Evolutionary conservation across 2,329 filamentous ascomycete genomes (phyloP).

Genomic region (Hymenoscyphus repandus): DNA sequence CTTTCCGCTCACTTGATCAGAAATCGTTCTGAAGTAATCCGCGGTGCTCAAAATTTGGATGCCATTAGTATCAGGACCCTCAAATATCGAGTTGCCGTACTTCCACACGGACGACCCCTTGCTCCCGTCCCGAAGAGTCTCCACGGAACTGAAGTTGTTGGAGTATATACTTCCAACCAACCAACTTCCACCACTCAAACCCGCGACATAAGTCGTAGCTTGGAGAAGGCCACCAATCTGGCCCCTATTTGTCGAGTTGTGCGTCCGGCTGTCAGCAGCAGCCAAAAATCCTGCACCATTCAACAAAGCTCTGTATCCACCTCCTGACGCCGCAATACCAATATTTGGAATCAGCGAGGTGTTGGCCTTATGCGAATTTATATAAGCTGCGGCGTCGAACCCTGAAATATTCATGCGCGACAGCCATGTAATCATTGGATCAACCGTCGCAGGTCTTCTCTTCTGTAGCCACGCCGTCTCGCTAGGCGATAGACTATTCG

Average conservation of each 20-base stretch:
- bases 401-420: slow-evolving; percentile 65
- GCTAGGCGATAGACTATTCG: slow-evolving; percentile 55
- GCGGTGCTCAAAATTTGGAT: slow-evolving; percentile 50
- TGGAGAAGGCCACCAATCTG: slow-evolving; percentile 79
- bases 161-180: slow-evolving; percentile 73
- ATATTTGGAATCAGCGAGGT: slow-evolving; percentile 59
- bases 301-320: slow-evolving; percentile 81
- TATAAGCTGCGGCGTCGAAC: slow-evolving; percentile 71
- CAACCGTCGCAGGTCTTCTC: slow-evolving; percentile 67
- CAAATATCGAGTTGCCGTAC: slow-evolving; percentile 55
- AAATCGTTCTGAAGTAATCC: slow-evolving; percentile 58
- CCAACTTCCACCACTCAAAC: slow-evolving; percentile 80
- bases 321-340: slow-evolving; percentile 73
- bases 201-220: slow-evolving; percentile 72
- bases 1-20: slow-evolving; percentile 55
- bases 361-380: slow-evolving; percentile 54
- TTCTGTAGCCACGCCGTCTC: slow-evolving; percentile 70
- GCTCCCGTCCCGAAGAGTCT: slow-evolving; percentile 45
- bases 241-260: slow-evolving; percentile 53
- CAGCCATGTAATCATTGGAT: slow-evolving; percentile 72
- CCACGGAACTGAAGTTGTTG: slow-evolving; percentile 71
- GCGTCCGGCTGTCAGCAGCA: slow-evolving; percentile 71
- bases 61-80: slow-evolving; percentile 46
- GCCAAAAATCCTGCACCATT: slow-evolving; percentile 75
- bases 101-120: slow-evolving; percentile 50